These are phyloP conservation scores for Macadamia integrifolia DNA, from an alignment of 164 flowering plant species.

Conservation along the genomic window DNA sequence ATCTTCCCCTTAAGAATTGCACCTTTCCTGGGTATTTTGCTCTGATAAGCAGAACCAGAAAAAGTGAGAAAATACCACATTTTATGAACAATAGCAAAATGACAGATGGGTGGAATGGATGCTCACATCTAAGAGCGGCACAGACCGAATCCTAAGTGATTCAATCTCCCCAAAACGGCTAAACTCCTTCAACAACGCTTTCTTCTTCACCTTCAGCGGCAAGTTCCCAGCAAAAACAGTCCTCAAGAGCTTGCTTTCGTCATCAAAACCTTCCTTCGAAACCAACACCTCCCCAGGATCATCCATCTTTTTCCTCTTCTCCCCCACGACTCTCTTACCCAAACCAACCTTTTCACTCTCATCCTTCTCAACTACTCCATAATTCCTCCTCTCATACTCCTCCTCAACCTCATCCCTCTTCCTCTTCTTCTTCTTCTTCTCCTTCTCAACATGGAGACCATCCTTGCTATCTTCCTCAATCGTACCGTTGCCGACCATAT, in stretches of 20 bases:
- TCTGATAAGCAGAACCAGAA: conserved; percentile 35
- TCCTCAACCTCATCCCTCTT: conserved; percentile 52
- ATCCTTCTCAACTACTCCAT: conserved; percentile 26
- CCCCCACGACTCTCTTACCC: conserved; percentile 37
- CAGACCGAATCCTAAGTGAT: conserved; percentile 88
- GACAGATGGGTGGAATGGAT: neutral
- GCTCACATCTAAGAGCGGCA: conserved; percentile 79
- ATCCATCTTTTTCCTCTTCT: conserved; percentile 73
- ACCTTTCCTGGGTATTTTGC: conserved; percentile 77
- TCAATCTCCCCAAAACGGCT: conserved; percentile 78
- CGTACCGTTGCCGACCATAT: neutral
- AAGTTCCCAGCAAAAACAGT: conserved; percentile 95
- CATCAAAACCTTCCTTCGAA: conserved; percentile 78
- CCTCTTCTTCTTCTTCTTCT: conserved; percentile 58
- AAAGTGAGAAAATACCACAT: neutral
- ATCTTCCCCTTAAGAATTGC: conserved; percentile 62
- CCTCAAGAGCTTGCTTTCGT: conserved; percentile 79
- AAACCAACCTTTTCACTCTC: conserved; percentile 16
- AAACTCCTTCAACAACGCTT: conserved; percentile 69
- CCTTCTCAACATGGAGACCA: conserved; percentile 14
- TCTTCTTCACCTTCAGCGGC: conserved; percentile 85
- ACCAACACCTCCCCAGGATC: conserved; percentile 47
- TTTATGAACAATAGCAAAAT: neutral
- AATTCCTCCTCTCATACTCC: conserved; percentile 49
- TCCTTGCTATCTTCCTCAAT: conserved; percentile 14